Percentiles rank a stretch among this genome's conserved stretches.
Evolutionary conservation across 176 grass and related monocot species (phyloP).

Genomic region (Elaeis guineensis): DNA sequence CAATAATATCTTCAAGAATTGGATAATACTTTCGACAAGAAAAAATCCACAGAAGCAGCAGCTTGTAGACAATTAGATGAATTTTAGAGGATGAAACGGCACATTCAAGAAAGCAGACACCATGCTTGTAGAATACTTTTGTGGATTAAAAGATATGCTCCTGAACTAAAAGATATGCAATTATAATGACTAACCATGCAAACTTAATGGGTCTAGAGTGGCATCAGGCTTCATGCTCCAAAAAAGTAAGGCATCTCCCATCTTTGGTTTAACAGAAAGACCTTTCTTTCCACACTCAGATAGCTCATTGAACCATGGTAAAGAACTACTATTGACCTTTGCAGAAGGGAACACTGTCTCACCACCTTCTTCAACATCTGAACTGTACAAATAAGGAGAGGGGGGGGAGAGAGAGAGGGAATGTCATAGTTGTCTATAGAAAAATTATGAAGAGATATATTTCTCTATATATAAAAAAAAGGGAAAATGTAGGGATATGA

Average conservation of each 20-base stretch:
- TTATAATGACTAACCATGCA: constrained; percentile 56
- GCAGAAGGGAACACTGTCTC: constrained; percentile 93
- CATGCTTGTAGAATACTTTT: too few species aligned
- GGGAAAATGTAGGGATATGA: background rate
- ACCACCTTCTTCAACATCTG: constrained; percentile 94
- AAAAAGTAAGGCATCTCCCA: constrained; percentile 88
- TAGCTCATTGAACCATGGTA: constrained; percentile 68
- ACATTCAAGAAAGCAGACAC: too few species aligned
- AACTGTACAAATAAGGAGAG: constrained; percentile 28
- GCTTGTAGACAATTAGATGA: too few species aligned
- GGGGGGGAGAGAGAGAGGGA: background rate
- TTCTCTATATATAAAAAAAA: background rate
- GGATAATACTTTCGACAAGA: too few species aligned
- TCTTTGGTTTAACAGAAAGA: constrained; percentile 69
- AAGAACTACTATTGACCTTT: constrained; percentile 58
- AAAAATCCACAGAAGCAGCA: too few species aligned
- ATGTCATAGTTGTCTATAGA: too few species aligned
- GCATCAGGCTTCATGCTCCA: constrained; percentile 95
- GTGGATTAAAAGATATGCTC: too few species aligned
- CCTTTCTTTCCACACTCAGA: constrained; percentile 78
- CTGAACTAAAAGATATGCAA: too few species aligned
- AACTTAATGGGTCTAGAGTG: constrained; percentile 70
- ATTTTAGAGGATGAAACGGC: too few species aligned
- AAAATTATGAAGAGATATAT: too few species aligned
- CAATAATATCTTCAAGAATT: background rate